Evolutionary conservation across 805 yeast genomes (phyloP).

Genomic region (Lipomyces anomalus): DNA sequence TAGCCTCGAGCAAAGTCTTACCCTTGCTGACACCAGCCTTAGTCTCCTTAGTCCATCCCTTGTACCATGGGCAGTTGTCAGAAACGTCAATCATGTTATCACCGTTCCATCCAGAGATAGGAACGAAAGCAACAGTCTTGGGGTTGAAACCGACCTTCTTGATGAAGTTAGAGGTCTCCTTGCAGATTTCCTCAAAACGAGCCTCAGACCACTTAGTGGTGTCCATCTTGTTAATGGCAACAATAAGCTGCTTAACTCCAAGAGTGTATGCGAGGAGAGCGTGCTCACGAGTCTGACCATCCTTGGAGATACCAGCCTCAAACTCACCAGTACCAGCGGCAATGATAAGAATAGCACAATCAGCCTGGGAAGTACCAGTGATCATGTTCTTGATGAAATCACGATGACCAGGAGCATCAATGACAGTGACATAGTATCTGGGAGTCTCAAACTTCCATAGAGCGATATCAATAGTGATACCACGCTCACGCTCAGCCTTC

Average conservation of each 20-base stretch:
- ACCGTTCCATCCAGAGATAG: conserved; percentile 90
- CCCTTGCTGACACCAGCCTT: conserved; percentile 66
- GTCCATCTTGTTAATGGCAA: conserved; percentile 94
- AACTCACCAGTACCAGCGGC: conserved; percentile 93
- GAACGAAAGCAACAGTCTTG: conserved; percentile 79
- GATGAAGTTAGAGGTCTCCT: conserved; percentile 74
- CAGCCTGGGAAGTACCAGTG: conserved; percentile 93
- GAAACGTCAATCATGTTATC: conserved; percentile 87
- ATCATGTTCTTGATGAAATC: conserved; percentile 96
- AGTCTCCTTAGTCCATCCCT: conserved; percentile 80
- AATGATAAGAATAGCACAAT: conserved; percentile 82
- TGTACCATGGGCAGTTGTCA: conserved; percentile 79
- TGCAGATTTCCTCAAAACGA: conserved; percentile 71
- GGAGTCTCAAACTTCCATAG: conserved; percentile 91
- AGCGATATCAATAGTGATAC: conserved; percentile 93
- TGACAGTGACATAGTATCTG: conserved; percentile 81
- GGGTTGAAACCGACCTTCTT: conserved; percentile 83
- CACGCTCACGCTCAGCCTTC: conserved; percentile 95
- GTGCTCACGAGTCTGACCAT: conserved; percentile 94
- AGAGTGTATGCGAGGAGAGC: conserved; percentile 84
- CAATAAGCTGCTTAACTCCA: conserved; percentile 81
- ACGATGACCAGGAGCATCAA: conserved; percentile 95
- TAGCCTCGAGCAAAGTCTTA: conserved; percentile 78
- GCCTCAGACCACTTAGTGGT: conserved; percentile 80
- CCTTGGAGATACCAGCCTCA: conserved; percentile 93